Evolutionary conservation across 192 early-diverging fungal genomes (phyloP).

Genomic region (Dissophora globulifera): DNA sequence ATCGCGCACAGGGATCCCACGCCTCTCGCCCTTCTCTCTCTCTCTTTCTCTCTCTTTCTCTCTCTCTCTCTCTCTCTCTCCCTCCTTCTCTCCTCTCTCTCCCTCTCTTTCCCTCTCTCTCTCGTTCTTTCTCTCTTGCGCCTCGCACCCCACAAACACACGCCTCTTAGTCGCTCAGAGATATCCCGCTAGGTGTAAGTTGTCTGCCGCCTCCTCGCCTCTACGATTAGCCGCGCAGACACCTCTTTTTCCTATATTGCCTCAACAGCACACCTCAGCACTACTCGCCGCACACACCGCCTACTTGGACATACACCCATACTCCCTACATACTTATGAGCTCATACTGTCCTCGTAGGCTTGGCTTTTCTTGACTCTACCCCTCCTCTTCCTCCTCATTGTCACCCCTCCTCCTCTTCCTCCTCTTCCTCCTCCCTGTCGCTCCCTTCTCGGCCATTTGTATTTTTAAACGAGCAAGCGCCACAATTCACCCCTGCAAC

Average conservation of each 20-base stretch:
- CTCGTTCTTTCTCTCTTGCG: constrained; percentile 2
- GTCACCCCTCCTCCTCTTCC: neutral
- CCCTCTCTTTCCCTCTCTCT: neutral
- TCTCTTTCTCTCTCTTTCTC: neutral
- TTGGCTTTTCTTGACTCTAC: neutral
- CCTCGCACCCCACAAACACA: neutral
- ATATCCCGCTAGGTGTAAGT: too few species aligned
- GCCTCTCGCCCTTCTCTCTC: constrained; percentile 5
- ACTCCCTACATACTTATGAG: too few species aligned
- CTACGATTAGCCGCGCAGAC: too few species aligned
- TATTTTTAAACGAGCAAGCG: too few species aligned
- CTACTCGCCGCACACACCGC: too few species aligned
- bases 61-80: neutral
- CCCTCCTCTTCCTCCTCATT: neutral
- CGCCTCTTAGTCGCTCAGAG: neutral
- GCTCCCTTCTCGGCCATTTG: neutral
- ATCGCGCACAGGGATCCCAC: too few species aligned
- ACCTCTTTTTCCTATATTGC: too few species aligned
- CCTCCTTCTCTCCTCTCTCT: neutral
- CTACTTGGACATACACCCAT: too few species aligned
- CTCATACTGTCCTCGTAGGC: too few species aligned
- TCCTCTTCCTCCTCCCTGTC: neutral
- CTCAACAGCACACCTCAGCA: too few species aligned
- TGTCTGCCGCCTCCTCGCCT: too few species aligned
- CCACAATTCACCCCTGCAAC: too few species aligned